These are phyloP conservation scores for Geotrichum cucujoidarum DNA, from an alignment of 1,139 yeast genomes.

Conservation along the genomic window DNA sequence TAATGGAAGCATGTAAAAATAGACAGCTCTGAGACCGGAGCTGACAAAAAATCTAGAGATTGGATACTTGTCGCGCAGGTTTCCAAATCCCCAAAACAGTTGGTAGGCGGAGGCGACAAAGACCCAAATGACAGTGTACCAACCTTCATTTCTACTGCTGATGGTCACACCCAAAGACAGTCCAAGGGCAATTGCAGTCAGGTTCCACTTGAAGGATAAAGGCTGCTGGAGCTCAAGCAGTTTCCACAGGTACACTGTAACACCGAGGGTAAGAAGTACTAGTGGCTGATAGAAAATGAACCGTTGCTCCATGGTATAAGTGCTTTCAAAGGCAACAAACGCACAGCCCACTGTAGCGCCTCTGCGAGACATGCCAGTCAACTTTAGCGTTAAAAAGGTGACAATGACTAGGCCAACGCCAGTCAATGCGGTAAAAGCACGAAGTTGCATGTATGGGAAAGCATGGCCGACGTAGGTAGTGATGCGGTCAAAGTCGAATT, in stretches of 20 bases:
- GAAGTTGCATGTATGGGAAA: constrained; percentile 45
- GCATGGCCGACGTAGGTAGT: constrained; percentile 32
- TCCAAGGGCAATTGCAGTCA: constrained; percentile 43
- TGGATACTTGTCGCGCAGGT: constrained; percentile 41
- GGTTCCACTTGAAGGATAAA: constrained; percentile 46
- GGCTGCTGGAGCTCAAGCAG: constrained; percentile 39
- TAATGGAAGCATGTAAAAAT: constrained; percentile 47
- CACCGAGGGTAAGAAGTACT: constrained; percentile 44
- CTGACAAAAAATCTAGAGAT: constrained; percentile 36
- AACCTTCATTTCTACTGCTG: constrained; percentile 53
- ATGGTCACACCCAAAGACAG: constrained; percentile 49
- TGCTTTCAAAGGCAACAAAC: constrained; percentile 50
- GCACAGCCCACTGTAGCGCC: constrained; percentile 46
- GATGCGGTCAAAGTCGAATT: constrained; percentile 34
- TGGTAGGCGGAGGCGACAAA: constrained; percentile 41
- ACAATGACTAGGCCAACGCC: constrained; percentile 46
- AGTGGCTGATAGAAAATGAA: constrained; percentile 50
- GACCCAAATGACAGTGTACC: constrained; percentile 51
- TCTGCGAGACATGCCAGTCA: constrained; percentile 42
- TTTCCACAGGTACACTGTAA: constrained; percentile 46
- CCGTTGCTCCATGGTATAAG: constrained; percentile 49
- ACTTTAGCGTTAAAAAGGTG: constrained; percentile 48
- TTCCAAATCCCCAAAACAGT: constrained; percentile 57
- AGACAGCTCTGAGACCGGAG: constrained; percentile 30
- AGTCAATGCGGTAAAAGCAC: constrained; percentile 51